These are phyloP conservation scores for Coniochaeta hoffmannii DNA, from an alignment of 2,329 filamentous ascomycete species.

Conservation along the genomic window DNA sequence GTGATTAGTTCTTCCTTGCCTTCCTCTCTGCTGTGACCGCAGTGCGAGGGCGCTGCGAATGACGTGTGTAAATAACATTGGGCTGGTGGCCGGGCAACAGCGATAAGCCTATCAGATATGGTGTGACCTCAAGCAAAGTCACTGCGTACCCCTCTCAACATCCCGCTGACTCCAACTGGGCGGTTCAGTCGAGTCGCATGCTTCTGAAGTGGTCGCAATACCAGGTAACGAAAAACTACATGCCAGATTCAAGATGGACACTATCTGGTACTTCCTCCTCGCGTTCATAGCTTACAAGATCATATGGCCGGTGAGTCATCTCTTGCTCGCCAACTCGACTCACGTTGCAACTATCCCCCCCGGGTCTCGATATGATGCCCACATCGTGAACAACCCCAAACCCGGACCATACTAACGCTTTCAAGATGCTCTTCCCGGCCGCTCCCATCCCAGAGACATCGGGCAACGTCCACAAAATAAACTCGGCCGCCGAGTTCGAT, in stretches of 20 bases:
- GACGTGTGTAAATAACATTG: not conserved
- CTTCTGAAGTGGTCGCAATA: not conserved
- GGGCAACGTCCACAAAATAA: slow-evolving; percentile 25
- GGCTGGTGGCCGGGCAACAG: not conserved
- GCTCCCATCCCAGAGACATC: slow-evolving; percentile 32
- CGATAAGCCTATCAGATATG: not conserved
- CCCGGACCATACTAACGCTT: not conserved
- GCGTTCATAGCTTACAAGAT: not conserved
- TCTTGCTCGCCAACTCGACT: too few species aligned
- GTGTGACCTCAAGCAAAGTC: not conserved
- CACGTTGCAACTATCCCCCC: too few species aligned
- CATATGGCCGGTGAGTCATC: not conserved
- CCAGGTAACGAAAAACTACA: not conserved
- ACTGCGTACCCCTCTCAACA: too few species aligned
- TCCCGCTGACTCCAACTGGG: too few species aligned
- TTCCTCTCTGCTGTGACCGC: not conserved
- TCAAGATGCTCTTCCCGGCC: not conserved
- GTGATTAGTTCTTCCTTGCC: not conserved
- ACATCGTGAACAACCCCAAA: not conserved
- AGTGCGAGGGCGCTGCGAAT: not conserved
- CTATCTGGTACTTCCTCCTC: not conserved
- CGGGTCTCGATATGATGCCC: not conserved
- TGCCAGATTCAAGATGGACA: not conserved
- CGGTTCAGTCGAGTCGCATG: not conserved
- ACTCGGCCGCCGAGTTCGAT: slow-evolving; percentile 37